These are phyloP conservation scores for Stagonosporopsis tanaceti DNA, from an alignment of 2,329 filamentous ascomycete genomes.

Conservation along the genomic window DNA sequence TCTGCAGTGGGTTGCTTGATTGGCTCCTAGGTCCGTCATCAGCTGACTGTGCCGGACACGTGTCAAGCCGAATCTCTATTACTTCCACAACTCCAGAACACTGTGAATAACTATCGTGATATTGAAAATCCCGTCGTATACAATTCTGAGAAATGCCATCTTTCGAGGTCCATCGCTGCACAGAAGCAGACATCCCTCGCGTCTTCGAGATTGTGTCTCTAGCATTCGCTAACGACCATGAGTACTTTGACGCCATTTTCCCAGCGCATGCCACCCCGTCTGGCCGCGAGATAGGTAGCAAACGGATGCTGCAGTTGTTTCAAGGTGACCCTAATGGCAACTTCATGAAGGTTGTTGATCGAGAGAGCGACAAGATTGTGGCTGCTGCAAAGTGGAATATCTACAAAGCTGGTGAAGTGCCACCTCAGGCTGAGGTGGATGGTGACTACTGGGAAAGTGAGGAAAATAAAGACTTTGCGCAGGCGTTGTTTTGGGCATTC, in stretches of 20 bases:
- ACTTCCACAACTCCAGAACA: too few species aligned
- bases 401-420: constrained; percentile 12
- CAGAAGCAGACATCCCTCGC: constrained; percentile 21
- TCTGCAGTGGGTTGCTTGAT: too few species aligned
- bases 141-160: constrained; percentile 2
- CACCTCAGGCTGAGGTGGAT: constrained; percentile 6
- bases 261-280: constrained; percentile 11
- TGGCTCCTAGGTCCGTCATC: too few species aligned
- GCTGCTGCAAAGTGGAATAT: constrained; percentile 24
- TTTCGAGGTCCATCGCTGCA: constrained; percentile 18
- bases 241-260: constrained; percentile 20
- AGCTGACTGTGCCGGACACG: too few species aligned
- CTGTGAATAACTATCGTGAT: too few species aligned
- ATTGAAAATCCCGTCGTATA: too few species aligned
- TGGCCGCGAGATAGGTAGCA: constrained; percentile 8
- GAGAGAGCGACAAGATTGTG: constrained; percentile 6
- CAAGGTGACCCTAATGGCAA: constrained; percentile 5
- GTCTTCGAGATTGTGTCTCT: constrained; percentile 17
- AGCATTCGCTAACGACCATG: constrained; percentile 21
- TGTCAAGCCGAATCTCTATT: too few species aligned
- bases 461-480: constrained; percentile 21
- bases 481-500: constrained; percentile 12
- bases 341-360: constrained; percentile 20
- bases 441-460: too few species aligned
- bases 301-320: constrained; percentile 16